Base-by-base conservation (phyloP, 2,329 filamentous ascomycete genomes). In the Parastagonospora avenae region DNA sequence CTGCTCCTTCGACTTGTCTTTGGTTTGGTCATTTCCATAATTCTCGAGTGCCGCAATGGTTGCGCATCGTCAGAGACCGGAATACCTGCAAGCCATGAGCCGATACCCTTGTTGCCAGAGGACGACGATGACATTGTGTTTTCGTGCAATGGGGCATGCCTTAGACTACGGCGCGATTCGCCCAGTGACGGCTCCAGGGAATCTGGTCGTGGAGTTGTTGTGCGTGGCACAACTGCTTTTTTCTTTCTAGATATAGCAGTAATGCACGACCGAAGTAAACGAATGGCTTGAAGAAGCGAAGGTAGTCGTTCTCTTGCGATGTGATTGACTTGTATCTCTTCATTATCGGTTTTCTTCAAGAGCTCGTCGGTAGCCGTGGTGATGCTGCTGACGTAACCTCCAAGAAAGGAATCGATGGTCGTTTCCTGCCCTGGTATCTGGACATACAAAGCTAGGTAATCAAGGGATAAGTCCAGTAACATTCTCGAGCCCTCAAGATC, bases 81-180 rank as follows among this genome's bases (percentile, higher is more conserved):
- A 9, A 70, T 61, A 36, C 65, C 60, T 9, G 65, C 64, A 19
- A 70, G 63, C 67, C 67, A 70, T 10, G 60, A 65, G 2, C 65
- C 64, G 14, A 70, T 68, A 7, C 63, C 60, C 36, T 59, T 59
- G 19, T 48, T 52, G 10, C 50, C 46, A n/a, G 51, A 39, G 1
- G 59, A 49, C 16, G 44, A 41, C 14, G 48, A 35, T 19, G 55
- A 42, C 29, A 36, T 37, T 15, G 57, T 46, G 5, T 24, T 39
- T 24, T 11, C 37, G 11, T 57, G 48, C 11, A 57, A 46, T n/a
- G 60, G 56, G 15, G 50, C 59, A 9, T 54, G 53, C 31, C 52
- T 59, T 11, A 50, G 50, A 38, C 63, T 62, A n/a, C 64, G 62
- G 8, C 57, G 54, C 24, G 50, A 49, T 24, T 66, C 64, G 30